These are phyloP conservation scores for Alternaria ethzedia DNA, from an alignment of 2,329 filamentous ascomycete species.

Conservation along the genomic window DNA sequence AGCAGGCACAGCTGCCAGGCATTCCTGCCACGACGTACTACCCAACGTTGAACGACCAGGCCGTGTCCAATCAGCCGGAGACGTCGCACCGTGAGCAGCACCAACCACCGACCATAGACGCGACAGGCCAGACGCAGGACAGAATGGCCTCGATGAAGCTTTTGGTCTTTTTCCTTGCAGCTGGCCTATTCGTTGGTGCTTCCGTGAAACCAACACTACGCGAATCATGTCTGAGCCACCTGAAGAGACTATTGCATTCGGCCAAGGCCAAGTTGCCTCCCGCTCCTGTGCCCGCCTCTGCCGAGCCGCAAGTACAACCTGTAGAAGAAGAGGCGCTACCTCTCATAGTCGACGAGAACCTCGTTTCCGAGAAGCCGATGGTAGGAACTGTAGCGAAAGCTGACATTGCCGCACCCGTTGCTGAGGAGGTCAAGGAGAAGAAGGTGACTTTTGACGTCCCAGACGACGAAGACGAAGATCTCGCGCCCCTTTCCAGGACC, in stretches of 20 bases:
- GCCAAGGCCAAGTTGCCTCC: conserved; percentile 13
- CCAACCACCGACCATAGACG: conserved; percentile 25
- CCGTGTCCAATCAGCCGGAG: conserved; percentile 28
- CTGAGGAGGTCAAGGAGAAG: conserved; percentile 36
- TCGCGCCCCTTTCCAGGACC: conserved; percentile 41
- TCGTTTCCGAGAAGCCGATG: conserved; percentile 1
- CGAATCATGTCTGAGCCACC: conserved; percentile 22
- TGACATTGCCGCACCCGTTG: conserved; percentile 4
- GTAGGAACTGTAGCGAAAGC: conserved; percentile 10
- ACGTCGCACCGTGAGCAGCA: conserved; percentile 24
- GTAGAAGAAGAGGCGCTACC: conserved; percentile 4
- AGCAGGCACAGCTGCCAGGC: conserved; percentile 24
- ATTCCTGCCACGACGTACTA: conserved; percentile 38
- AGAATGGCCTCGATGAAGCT: conserved; percentile 12
- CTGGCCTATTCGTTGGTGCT: conserved; percentile 17
- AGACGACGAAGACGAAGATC: conserved; percentile 40
- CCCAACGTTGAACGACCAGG: conserved; percentile 25
- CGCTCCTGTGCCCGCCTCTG: conserved; percentile 11
- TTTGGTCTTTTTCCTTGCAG: conserved; percentile 15
- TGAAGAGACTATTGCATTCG: conserved; percentile 18
- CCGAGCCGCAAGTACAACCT: conserved; percentile 4
- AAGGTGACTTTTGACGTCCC: conserved; percentile 44
- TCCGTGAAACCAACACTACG: conserved; percentile 18
- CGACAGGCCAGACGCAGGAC: conserved; percentile 24
- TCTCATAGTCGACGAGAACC: conserved; percentile 7